Percentiles rank a stretch among this genome's conserved stretches.
Evolutionary conservation across 768 basidiomycete genomes (phyloP).

Genomic region (Tricholomella constricta): DNA sequence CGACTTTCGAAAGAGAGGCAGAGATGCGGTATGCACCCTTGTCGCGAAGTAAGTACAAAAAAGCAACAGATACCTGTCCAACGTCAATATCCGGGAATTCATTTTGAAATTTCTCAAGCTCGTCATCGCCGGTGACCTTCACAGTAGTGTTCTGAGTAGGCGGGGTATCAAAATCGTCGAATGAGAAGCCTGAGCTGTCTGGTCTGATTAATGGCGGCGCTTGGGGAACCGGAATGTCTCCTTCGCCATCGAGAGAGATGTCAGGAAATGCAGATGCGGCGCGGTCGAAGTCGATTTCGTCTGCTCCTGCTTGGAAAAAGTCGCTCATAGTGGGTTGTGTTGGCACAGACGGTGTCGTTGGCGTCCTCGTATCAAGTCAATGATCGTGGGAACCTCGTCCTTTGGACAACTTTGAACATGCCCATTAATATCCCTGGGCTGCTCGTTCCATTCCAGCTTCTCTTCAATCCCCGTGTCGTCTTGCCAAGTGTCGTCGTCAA

Average conservation of each 20-base stretch:
- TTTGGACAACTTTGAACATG: conserved; percentile 41
- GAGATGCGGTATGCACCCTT: not conserved
- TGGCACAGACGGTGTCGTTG: conserved; percentile 3
- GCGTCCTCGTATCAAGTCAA: not conserved
- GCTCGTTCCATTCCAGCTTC: conserved; percentile 68
- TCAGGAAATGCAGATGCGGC: conserved; percentile 87
- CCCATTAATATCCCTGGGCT: conserved; percentile 75
- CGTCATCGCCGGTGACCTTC: conserved; percentile 83
- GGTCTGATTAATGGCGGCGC: conserved; percentile 32
- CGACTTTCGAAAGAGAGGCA: not conserved
- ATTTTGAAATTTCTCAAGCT: conserved; percentile 82
- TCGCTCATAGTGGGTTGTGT: conserved; percentile 27
- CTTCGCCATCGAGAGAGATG: conserved; percentile 71
- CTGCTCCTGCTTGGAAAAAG: conserved; percentile 35
- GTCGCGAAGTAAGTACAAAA: not conserved
- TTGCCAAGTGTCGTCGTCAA: conserved; percentile 66
- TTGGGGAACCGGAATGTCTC: conserved; percentile 48
- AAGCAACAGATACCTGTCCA: conserved; percentile 30
- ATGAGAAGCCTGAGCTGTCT: conserved; percentile 54
- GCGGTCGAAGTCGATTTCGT: conserved; percentile 78
- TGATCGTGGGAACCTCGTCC: conserved; percentile 23
- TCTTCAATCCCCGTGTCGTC: conserved; percentile 66
- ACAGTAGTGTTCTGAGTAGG: conserved; percentile 52
- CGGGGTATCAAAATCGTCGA: conserved; percentile 63
- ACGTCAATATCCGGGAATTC: conserved; percentile 83